These are phyloP conservation scores for Pichia sp. DNA, from an alignment of 1,139 yeast genomes.

Conservation along the genomic window DNA sequence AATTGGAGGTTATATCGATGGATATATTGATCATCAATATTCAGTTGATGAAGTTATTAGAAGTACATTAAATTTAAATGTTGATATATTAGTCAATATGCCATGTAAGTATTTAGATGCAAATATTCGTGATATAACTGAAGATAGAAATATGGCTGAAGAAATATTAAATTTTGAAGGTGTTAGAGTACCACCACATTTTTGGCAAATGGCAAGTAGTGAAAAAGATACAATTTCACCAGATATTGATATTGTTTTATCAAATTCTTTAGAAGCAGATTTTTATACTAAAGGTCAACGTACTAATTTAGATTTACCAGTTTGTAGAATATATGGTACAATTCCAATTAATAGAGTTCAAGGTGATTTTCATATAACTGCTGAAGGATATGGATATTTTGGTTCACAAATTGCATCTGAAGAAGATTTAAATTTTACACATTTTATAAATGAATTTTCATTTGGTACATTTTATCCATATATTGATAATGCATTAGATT, in stretches of 20 bases:
- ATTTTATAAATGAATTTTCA: constrained; percentile 78
- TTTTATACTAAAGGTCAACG: constrained; percentile 41
- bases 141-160: constrained; percentile 71
- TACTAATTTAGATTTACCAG: constrained; percentile 52
- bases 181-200: constrained; percentile 41
- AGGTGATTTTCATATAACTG: constrained; percentile 83
- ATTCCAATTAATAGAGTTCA: constrained; percentile 80
- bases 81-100: constrained; percentile 77
- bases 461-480: constrained; percentile 88
- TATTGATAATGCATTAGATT: constrained; percentile 79
- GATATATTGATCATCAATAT: constrained; percentile 73
- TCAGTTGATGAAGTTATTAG: constrained; percentile 60
- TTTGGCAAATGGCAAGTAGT: constrained; percentile 37
- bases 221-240: constrained; percentile 52
- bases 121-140: constrained; percentile 70
- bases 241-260: constrained; percentile 58
- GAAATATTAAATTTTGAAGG: constrained; percentile 69
- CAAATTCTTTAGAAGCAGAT: constrained; percentile 59
- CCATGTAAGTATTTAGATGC: constrained; percentile 76
- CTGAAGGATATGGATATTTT: constrained; percentile 59
- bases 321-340: constrained; percentile 84
- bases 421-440: constrained; percentile 68
- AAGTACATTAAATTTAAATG: constrained; percentile 58
- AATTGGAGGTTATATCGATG: constrained; percentile 79
- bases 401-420: constrained; percentile 40